phyloP scores from a whole-genome alignment of 1,284 basidiomycete genomes.

The Vanrija sp. region DNA sequence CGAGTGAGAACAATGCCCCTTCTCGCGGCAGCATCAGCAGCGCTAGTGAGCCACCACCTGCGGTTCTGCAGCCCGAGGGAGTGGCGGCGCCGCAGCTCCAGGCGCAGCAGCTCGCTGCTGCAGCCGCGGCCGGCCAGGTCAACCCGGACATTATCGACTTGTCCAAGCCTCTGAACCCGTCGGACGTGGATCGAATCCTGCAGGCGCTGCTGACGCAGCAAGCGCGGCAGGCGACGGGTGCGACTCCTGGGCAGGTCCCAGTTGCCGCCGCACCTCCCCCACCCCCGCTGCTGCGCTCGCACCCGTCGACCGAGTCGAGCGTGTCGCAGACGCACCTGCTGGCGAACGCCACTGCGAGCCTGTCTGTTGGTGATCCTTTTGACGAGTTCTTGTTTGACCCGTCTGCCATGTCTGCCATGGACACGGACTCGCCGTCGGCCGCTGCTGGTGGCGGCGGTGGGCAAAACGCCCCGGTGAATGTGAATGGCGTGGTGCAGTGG shows the following conservation, averaged over 20 bases:
- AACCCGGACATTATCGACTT: slow-evolving; percentile 42
- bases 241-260: neutral
- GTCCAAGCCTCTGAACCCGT: slow-evolving; percentile 43
- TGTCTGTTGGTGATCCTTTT: slow-evolving; percentile 3
- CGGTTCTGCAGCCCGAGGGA: neutral
- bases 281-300: neutral
- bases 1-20: no score
- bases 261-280: neutral
- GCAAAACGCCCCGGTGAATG: neutral
- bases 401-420: neutral
- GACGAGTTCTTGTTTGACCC: slow-evolving; percentile 7
- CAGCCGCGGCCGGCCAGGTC: neutral
- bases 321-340: neutral
- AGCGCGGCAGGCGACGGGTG: neutral
- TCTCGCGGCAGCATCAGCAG: neutral
- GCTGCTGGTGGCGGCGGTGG: neutral
- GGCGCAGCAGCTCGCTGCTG: neutral
- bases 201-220: slow-evolving; percentile 36
- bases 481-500: neutral
- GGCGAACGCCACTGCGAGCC: neutral
- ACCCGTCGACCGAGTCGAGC: neutral
- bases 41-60: neutral
- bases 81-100: neutral
- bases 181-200: slow-evolving; percentile 38
- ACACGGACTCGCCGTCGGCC: neutral